Evolutionary conservation across 2,329 filamentous ascomycete species (phyloP), one percentile per base, ranked within the genome.

Genomic region (Xenoacremonium recifei): DNA sequence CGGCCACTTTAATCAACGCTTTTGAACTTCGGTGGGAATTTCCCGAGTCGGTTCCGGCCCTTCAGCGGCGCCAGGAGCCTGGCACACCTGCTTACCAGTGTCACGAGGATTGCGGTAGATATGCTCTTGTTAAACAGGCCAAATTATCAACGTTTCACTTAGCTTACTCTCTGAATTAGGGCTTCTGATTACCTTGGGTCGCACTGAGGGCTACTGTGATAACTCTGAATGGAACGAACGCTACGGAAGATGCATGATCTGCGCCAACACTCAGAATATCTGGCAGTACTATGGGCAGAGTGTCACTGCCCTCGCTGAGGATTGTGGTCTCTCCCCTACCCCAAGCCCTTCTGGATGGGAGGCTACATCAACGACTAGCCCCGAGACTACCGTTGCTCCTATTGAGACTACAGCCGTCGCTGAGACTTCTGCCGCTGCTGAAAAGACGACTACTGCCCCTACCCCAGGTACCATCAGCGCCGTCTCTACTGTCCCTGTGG

Each of bases 71-170:
- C 35, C 71, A 73, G 51, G 65, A 67, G 15, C 68, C 69, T 11
- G 71, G 70, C 5, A 69, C 68, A 6, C 66, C 70, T 13, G 51
- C 59, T 3, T 74, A 69, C 48, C 63, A 67, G 17, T 75, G 71
- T 55, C 71, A 74, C 45, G 65, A 67, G 38, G 66, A 71, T 48
- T 75, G 71, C 51, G 71, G 71, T 71, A 58, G 27, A 62, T 55
- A 15, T 49, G 56, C 33, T 57, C 58, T 18, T 19, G 15, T 12
- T 32, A n/a, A 7, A 27, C 23, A 7, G 13, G 13, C 23, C 23
- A 27, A 13, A 27, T 27, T 27, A 27, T 27, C 7, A 13, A 27
- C 7, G 23, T 27, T 27, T 27, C 9, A n/a, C n/a, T 27, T 27
- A 7, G 13, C 23, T 27, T 9, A 27, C 23, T 27, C 7, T 9